Percentiles rank a stretch among this genome's conserved stretches.
Conservation (phyloP, 257 asterid species). For the Leptodermis oblonga region DNA sequence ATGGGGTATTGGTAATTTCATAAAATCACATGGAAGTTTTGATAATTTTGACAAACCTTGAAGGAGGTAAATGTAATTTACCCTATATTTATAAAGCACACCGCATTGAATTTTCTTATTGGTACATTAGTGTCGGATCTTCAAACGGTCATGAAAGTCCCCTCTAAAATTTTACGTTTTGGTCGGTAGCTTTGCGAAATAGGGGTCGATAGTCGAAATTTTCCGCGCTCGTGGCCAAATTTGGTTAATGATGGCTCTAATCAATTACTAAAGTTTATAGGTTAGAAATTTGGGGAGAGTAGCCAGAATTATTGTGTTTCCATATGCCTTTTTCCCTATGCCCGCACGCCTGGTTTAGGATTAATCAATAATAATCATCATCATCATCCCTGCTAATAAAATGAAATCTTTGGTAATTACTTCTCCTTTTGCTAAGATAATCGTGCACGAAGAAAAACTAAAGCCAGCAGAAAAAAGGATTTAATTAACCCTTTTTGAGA, state of each 20-base stretch:
- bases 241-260: slow-evolving; percentile 17
- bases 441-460: background rate
- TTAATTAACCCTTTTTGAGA: slow-evolving; percentile 5
- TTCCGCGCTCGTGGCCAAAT: background rate
- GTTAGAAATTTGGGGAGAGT: slow-evolving; percentile 3
- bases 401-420: slow-evolving; percentile 5
- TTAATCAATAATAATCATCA: slow-evolving; percentile 19
- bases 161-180: no score
- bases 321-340: slow-evolving; percentile 16
- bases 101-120: no score
- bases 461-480: background rate
- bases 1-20: no score
- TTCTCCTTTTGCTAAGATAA: background rate
- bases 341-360: slow-evolving; percentile 23
- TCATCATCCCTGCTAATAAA: slow-evolving; percentile 3
- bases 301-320: slow-evolving; percentile 27
- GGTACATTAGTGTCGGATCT: no score
- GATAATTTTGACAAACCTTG: no score
- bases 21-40: no score
- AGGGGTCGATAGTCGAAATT: no score
- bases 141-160: no score
- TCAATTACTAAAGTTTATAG: slow-evolving; percentile 10
- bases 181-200: no score
- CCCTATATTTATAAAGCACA: no score
- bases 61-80: no score